Percentiles rank a stretch among this genome's conserved stretches.
phyloP scores from a whole-genome alignment of 208 protist species.

The Tritrichomonas foetus region DNA sequence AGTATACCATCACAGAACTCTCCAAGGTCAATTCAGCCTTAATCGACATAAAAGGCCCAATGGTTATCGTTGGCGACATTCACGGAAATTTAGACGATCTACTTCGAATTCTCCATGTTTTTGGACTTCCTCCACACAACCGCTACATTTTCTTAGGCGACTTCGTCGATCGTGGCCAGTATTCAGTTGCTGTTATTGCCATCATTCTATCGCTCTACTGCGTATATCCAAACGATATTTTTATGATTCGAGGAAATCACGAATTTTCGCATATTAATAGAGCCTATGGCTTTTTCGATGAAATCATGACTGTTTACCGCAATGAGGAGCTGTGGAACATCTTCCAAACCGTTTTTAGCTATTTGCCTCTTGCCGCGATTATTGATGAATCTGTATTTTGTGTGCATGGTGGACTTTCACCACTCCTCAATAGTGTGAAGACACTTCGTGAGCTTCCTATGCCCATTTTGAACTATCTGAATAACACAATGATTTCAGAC shows the following conservation, averaged over 20 bases:
- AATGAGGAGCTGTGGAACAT: neutral
- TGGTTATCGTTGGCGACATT: neutral
- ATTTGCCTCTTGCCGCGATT: neutral
- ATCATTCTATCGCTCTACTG: neutral
- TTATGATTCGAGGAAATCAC: constrained; percentile 8
- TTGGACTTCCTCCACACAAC: neutral
- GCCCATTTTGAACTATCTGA: neutral
- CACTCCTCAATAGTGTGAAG: neutral
- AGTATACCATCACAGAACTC: too few species aligned
- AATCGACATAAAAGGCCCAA: neutral
- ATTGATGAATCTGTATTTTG: neutral
- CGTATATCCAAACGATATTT: neutral
- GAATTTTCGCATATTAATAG: constrained; percentile 31
- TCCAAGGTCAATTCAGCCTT: too few species aligned
- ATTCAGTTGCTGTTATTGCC: neutral
- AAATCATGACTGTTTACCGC: neutral
- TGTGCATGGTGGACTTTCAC: constrained; percentile 16
- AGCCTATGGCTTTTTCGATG: neutral
- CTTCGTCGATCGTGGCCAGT: constrained; percentile 9
- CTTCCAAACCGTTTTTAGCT: neutral
- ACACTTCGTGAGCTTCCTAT: neutral
- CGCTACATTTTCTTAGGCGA: neutral
- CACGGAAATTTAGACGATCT: constrained; percentile 27
- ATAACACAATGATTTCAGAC: constrained; percentile 10
- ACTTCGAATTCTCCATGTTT: neutral